Evolutionary conservation across 306 rosid genomes (phyloP).

Genomic region (Alnus rubra): DNA sequence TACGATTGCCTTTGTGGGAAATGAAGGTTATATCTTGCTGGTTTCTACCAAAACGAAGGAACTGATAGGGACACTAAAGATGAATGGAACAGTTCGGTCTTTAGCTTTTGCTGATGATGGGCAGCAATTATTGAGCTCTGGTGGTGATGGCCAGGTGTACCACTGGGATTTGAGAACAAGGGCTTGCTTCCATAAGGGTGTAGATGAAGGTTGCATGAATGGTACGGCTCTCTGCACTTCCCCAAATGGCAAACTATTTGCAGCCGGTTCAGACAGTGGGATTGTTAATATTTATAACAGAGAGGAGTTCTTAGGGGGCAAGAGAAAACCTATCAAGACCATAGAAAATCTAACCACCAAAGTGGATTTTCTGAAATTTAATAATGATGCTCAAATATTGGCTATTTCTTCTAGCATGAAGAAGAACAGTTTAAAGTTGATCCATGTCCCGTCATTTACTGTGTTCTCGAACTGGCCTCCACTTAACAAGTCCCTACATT

Average conservation of each 20-base stretch:
- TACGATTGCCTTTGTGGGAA: slow-evolving; percentile 79
- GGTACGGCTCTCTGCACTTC: slow-evolving; percentile 54
- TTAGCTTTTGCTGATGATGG: slow-evolving; percentile 81
- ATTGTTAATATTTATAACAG: slow-evolving; percentile 52
- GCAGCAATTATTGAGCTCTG: slow-evolving; percentile 63
- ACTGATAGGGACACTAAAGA: slow-evolving; percentile 78
- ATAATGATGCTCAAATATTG: slow-evolving; percentile 53
- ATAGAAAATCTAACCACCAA: slow-evolving; percentile 49
- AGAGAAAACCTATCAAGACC: slow-evolving; percentile 54
- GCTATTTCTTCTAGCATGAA: slow-evolving; percentile 73
- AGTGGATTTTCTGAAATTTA: slow-evolving; percentile 60
- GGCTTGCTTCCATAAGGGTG: slow-evolving; percentile 68
- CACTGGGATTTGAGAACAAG: slow-evolving; percentile 92
- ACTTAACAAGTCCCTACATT: slow-evolving; percentile 41
- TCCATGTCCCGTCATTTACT: slow-evolving; percentile 71
- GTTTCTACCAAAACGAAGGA: slow-evolving; percentile 86
- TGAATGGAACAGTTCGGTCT: slow-evolving; percentile 84
- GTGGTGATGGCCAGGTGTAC: slow-evolving; percentile 91
- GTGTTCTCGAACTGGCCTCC: slow-evolving; percentile 88
- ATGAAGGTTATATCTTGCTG: slow-evolving; percentile 89
- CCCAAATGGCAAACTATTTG: slow-evolving; percentile 47
- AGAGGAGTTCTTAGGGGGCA: slow-evolving; percentile 57
- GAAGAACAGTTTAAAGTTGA: slow-evolving; percentile 69
- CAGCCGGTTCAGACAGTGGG: slow-evolving; percentile 65
- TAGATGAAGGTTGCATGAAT: slow-evolving; percentile 61